phyloP scores from a whole-genome alignment of 179 eudicot genomes.

The Silene noctiflora region DNA sequence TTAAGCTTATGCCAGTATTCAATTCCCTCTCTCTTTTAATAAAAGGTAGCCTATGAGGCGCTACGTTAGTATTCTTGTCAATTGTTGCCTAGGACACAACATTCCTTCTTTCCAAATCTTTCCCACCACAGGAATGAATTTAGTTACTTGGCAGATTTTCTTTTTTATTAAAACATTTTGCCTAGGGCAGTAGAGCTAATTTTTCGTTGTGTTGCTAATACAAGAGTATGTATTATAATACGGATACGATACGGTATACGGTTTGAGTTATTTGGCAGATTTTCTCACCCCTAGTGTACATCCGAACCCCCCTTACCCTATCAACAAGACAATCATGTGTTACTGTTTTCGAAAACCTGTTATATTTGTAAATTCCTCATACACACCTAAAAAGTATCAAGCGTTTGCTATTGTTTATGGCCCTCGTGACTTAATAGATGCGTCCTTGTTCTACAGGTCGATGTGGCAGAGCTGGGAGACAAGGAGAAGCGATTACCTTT shows the following conservation, averaged over 20 bases:
- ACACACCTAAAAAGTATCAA: background rate
- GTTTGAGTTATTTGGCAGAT: too few relatives aligned
- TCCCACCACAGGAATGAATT: background rate
- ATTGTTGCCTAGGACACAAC: background rate
- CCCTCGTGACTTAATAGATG: background rate
- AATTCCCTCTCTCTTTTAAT: too few relatives aligned
- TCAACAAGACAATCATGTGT: background rate
- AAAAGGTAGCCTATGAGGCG: too few relatives aligned
- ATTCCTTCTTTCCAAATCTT: background rate
- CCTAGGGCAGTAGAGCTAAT: too few relatives aligned
- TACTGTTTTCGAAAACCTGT: background rate
- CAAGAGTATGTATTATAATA: too few relatives aligned
- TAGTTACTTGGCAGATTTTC: background rate
- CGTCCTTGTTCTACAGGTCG: conserved; percentile 48
- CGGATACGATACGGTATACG: too few relatives aligned
- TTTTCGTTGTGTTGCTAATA: too few relatives aligned
- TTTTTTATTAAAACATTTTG: background rate
- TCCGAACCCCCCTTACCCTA: background rate
- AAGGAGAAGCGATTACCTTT: conserved; percentile 86
- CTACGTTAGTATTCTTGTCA: too few relatives aligned
- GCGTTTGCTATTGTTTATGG: background rate
- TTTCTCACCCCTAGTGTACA: too few relatives aligned
- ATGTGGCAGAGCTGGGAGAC: conserved; percentile 91
- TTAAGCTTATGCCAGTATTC: too few relatives aligned
- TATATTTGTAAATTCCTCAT: background rate